Evolutionary conservation across 1,284 basidiomycete species (phyloP).

Genomic region (Rhodotorula sp.): DNA sequence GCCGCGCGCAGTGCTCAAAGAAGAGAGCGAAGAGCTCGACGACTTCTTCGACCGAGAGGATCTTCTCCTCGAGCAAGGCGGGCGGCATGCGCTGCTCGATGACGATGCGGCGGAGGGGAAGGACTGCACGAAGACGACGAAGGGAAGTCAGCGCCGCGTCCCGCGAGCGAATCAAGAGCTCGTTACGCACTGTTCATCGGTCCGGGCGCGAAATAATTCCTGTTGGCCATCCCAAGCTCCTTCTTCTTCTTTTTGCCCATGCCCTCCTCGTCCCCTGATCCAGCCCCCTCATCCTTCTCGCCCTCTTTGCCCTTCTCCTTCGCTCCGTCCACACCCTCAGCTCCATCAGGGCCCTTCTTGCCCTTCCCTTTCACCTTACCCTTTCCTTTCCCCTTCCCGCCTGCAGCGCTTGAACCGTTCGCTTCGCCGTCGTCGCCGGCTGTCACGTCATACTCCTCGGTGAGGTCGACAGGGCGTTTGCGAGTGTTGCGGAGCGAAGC

Average conservation of each 20-base stretch:
- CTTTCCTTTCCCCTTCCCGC: slow-evolving; percentile 10
- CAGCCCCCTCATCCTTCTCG: neutral
- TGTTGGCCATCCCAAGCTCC: slow-evolving; percentile 75
- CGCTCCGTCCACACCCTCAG: slow-evolving; percentile 8
- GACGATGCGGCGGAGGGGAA: slow-evolving; percentile 77
- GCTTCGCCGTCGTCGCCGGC: slow-evolving; percentile 10
- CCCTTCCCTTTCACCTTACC: slow-evolving; percentile 5
- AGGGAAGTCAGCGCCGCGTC: neutral
- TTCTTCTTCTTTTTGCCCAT: slow-evolving; percentile 21
- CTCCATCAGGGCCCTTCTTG: slow-evolving; percentile 3
- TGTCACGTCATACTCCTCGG: slow-evolving; percentile 36
- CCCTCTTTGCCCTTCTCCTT: slow-evolving; percentile 4
- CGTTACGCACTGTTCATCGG: slow-evolving; percentile 47
- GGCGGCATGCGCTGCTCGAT: slow-evolving; percentile 67
- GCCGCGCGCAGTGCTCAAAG: slow-evolving; percentile 49
- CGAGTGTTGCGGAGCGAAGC: slow-evolving; percentile 81
- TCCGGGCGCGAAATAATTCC: slow-evolving; percentile 87
- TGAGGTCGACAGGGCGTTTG: slow-evolving; percentile 41
- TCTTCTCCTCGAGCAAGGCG: slow-evolving; percentile 50
- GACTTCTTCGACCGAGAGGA: slow-evolving; percentile 51
- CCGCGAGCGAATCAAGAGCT: neutral
- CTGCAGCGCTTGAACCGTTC: neutral
- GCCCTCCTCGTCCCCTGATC: slow-evolving; percentile 1
- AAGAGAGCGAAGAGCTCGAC: slow-evolving; percentile 84
- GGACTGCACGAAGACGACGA: slow-evolving; percentile 51